Evolutionary conservation across 306 rosid species (phyloP), one percentile per base, ranked within the genome.

Genomic region (Senna tora): DNA sequence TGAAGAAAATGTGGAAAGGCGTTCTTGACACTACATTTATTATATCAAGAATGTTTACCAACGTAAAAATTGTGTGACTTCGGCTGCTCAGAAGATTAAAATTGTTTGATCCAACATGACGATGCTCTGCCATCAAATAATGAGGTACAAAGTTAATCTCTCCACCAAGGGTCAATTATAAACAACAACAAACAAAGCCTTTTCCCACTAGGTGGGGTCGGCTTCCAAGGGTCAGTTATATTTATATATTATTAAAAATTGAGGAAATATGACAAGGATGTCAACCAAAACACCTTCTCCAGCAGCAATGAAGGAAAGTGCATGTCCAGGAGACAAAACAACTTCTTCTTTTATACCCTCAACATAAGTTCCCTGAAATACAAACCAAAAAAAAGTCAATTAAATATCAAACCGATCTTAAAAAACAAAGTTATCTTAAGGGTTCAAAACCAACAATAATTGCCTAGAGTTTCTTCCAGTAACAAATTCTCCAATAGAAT

Each of bases 271-370:
- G 43, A 66, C 69, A 36, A 67, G 69, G 75, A 72, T 36, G 42
- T 59, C 72, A 12, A 77, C 15, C 43, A 43, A 67, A 55, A 60
- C 79, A 95, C 99, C 99, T 92, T 95, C 99, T 67, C 99, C 99
- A 67, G 99, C 96, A 63, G 99, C 99, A 76, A 95, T 95, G 77
- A 95, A 95, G 22, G 99, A 95, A 83, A 95, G 96, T 19, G 96
- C 99, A 58, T 95, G 99, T 60, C 99, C 97, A 53, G 99, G 99
- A 72, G 99, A 95, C 75, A 94, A 76, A 75, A 94, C 99, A 69
- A 95, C 96, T 83, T 95, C 99, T 83, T 95, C 99, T 84, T 95
- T 95, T 73, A 95, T 95, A 60, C 99, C 97, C 88, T 95, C 99
- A 67, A 95, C 99, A 80, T 95, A 95, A 72, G 99, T 95, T 43